These are phyloP conservation scores for Chaetomium fimeti DNA, from an alignment of 495 filamentous ascomycete genomes.

Conservation along the genomic window DNA sequence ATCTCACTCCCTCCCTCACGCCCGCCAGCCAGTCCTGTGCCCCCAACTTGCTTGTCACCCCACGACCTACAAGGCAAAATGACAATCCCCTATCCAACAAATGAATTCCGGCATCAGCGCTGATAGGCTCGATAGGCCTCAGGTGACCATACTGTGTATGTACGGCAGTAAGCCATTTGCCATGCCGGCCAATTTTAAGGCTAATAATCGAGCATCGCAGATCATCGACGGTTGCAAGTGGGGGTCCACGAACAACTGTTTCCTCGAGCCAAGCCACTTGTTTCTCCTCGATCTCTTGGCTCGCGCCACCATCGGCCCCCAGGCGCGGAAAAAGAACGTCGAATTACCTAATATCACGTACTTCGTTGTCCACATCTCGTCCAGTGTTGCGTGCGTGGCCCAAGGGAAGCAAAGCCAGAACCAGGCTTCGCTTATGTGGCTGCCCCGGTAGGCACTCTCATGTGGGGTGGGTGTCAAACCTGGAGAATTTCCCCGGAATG, in stretches of 20 bases:
- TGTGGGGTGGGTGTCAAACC: not conserved
- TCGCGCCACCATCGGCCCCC: not conserved
- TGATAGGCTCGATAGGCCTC: not conserved
- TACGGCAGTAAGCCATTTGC: not conserved
- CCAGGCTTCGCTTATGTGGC: too few relatives aligned
- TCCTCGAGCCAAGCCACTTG: not conserved
- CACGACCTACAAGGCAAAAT: conserved; percentile 3
- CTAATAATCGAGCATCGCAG: not conserved
- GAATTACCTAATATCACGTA: not conserved
- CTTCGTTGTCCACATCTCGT: not conserved
- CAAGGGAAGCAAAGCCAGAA: too few relatives aligned
- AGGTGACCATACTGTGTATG: not conserved
- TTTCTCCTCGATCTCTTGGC: not conserved
- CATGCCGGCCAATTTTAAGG: not conserved
- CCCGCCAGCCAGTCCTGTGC: not conserved
- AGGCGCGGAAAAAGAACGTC: not conserved
- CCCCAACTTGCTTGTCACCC: not conserved
- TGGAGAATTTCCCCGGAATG: too few relatives aligned
- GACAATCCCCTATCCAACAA: not conserved
- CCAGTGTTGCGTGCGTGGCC: too few relatives aligned
- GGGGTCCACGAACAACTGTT: not conserved
- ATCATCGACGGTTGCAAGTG: not conserved
- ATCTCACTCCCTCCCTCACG: not conserved
- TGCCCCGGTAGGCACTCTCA: too few relatives aligned
- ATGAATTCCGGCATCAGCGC: not conserved